Base-by-base conservation (phyloP, 2,329 filamentous ascomycete species). In the Cytospora chrysosperma region DNA sequence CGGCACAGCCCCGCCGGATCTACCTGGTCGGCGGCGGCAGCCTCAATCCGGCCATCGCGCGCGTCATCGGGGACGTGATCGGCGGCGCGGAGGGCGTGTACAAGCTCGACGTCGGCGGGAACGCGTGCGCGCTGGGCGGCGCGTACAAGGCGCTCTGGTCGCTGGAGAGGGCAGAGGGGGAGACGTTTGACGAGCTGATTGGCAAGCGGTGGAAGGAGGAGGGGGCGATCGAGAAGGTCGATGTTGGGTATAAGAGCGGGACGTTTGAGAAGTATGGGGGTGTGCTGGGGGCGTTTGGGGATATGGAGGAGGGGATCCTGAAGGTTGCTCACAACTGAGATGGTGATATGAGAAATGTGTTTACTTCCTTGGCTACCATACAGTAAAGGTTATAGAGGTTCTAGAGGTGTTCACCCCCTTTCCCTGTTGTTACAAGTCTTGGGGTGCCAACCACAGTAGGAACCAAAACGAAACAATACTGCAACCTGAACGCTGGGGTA, bases 111-210 rank as follows among this genome's bases (percentile, higher is more conserved):
- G 92, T 98, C 6, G 94, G 95, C 28, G 93, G 93, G 28, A 97
- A 96, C 77, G 94, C 95, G 3, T 99, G 95, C 77, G 95, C 94
- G 13, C 78, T 98, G 17, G 95, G 95, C 17, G 92, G 92, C 8
- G 94, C 94, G 28, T 97, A 98, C 78, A 98, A 98, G 79, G 94
- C 95, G 17, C 88, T 96, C 0, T 99, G 95, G 95, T 93, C 90
- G 1, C 81, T 92, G 61, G 92, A 95, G 80, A 80, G 91, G 55
- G 75, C 76, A 27, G 74, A 78, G 2, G 82, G 80, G 21, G 88
- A 96, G 83, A 91, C 84, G 4, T 98, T 98, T 77, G 95, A 98
- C 73, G 89, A 94, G 66, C 81, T 97, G 67, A 89, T 99, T 66
- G 92, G 90, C 9, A 80, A 81, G 72, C 82, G 95, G 67, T 99